Evolutionary conservation across 345 rosid species (phyloP).

Genomic region (Lumnitzera littorea): DNA sequence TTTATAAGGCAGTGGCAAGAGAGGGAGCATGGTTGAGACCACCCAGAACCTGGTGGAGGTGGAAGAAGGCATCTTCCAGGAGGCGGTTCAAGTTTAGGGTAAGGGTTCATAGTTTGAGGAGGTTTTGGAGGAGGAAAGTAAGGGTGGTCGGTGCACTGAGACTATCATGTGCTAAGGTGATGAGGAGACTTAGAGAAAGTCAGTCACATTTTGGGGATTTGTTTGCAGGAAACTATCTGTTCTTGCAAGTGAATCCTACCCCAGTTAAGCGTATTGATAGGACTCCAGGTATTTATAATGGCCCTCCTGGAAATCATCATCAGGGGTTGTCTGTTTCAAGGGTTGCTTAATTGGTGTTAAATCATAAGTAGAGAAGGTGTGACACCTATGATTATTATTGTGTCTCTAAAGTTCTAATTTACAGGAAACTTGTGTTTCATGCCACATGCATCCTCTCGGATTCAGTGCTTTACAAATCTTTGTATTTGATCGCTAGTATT

Average conservation of each 20-base stretch:
- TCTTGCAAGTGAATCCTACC: conserved; percentile 21
- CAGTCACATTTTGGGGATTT: conserved; percentile 17
- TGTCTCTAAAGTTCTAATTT: no score
- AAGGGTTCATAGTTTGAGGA: conserved; percentile 28
- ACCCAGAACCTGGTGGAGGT: conserved; percentile 22
- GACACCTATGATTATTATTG: no score
- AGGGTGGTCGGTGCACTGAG: conserved; percentile 8
- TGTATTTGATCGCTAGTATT: no score
- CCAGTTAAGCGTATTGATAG: conserved; percentile 4
- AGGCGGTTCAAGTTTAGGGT: conserved; percentile 52
- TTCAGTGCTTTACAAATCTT: no score
- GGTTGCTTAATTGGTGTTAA: no score
- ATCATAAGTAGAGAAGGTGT: no score
- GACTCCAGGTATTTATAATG: neutral
- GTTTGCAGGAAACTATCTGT: conserved; percentile 23
- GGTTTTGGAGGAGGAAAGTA: conserved; percentile 14
- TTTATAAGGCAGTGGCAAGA: conserved; percentile 6
- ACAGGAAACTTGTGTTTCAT: no score
- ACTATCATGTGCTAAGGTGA: conserved; percentile 10
- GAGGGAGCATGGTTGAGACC: conserved; percentile 11
- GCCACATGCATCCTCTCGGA: no score
- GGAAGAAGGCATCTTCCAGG: conserved; percentile 32
- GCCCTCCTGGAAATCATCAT: neutral
- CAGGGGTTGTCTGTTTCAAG: neutral
- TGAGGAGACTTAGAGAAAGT: conserved; percentile 18